Conservation (phyloP, 768 basidiomycete genomes). For the Naganishia friedmannii region DNA sequence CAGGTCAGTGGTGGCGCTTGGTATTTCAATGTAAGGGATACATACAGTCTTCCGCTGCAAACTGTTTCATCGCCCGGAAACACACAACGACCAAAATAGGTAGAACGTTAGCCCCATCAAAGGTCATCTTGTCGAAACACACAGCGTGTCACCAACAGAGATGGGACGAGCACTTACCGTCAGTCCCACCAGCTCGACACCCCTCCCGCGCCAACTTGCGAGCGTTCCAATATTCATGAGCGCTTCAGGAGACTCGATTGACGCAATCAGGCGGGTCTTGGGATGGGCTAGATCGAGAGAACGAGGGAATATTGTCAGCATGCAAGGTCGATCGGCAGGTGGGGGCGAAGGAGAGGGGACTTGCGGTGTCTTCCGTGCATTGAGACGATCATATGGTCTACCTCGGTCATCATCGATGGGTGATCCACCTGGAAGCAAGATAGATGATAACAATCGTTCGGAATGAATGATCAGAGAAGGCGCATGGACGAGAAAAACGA, state of each 20-base stretch:
- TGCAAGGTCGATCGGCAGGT: neutral
- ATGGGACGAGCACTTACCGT: slow-evolving; percentile 12
- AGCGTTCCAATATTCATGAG: slow-evolving; percentile 27
- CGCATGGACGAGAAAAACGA: neutral
- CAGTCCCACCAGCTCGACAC: slow-evolving; percentile 29
- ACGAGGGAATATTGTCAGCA: neutral
- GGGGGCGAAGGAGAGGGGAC: neutral
- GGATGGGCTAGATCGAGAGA: slow-evolving; percentile 6
- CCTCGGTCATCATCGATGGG: slow-evolving; percentile 29
- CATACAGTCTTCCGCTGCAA: slow-evolving; percentile 90
- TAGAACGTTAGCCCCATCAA: neutral
- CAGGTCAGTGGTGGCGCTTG: neutral
- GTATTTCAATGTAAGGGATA: neutral
- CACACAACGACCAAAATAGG: neutral
- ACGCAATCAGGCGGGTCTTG: slow-evolving; percentile 32
- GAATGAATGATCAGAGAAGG: neutral
- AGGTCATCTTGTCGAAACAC: neutral
- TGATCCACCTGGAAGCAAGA: slow-evolving; percentile 27
- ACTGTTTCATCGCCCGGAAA: slow-evolving; percentile 57
- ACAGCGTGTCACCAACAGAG: neutral
- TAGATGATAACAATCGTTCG: too few species aligned
- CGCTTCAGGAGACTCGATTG: slow-evolving; percentile 33
- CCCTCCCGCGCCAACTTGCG: slow-evolving; percentile 28
- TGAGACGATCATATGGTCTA: slow-evolving; percentile 26
- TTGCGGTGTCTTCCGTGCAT: slow-evolving; percentile 19